Percentiles rank a stretch among this genome's conserved stretches.
phyloP scores from a whole-genome alignment of 2,329 filamentous ascomycete genomes.

The Calycina herbarum region DNA sequence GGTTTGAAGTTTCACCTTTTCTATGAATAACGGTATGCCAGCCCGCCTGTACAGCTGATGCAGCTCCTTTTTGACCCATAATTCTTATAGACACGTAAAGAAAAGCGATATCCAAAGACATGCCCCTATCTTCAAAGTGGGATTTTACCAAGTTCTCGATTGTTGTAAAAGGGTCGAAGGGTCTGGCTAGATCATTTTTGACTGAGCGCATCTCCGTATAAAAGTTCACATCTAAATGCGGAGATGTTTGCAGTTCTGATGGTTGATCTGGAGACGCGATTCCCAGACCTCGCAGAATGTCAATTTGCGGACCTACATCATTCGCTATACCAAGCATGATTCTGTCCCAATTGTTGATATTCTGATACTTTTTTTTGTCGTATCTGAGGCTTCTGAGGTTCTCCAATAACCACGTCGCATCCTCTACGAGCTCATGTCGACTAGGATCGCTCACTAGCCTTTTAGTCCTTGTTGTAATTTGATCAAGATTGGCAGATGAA shows the following conservation, averaged over 20 bases:
- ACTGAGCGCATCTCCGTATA: background rate
- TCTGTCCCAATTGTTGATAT: background rate
- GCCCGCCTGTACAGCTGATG: background rate
- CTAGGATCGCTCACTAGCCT: background rate
- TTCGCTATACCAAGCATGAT: background rate
- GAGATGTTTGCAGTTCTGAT: background rate
- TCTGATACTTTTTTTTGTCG: background rate
- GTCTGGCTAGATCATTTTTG: too few species aligned
- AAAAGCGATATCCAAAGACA: background rate
- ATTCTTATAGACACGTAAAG: background rate
- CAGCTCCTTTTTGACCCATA: background rate
- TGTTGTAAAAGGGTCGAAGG: background rate
- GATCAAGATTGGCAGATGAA: too few species aligned
- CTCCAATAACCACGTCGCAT: background rate
- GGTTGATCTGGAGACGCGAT: background rate
- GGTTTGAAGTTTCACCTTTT: too few species aligned
- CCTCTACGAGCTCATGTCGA: background rate
- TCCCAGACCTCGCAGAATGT: background rate
- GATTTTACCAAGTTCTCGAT: background rate
- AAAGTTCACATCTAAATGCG: background rate
- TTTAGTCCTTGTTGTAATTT: too few species aligned
- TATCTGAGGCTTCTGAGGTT: background rate
- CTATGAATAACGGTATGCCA: background rate
- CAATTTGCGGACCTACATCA: too few species aligned
- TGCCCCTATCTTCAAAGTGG: background rate